Conservation (phyloP, 75 land plant genomes). For the Chamaecyparis obtusa region DNA sequence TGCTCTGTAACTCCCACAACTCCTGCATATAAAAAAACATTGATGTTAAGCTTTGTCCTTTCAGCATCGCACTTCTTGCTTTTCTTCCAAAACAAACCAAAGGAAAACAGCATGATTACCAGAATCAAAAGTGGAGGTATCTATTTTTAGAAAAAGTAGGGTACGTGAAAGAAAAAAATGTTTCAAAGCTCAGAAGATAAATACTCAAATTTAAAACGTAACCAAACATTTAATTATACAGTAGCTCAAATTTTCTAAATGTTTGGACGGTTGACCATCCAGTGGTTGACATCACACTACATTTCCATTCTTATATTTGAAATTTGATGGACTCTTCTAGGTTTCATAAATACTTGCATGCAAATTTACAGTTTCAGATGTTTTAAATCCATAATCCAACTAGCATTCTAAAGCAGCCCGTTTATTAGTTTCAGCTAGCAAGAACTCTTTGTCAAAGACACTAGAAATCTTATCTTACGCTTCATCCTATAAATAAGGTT, state of each 20-base stretch:
- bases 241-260: neutral
- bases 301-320: neutral
- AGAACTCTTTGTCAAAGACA: neutral
- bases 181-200: neutral
- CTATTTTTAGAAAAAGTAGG: neutral
- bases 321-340: neutral
- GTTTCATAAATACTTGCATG: neutral
- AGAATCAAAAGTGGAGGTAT: neutral
- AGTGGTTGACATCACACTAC: neutral
- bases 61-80: neutral
- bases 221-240: neutral
- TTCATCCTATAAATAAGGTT: neutral
- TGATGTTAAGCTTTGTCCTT: neutral
- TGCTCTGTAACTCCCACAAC: neutral
- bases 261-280: neutral
- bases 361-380: neutral
- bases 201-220: neutral
- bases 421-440: neutral
- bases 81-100: neutral
- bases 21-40: neutral
- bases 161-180: neutral
- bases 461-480: neutral
- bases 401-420: neutral
- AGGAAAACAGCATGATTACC: neutral
- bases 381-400: neutral